Evolutionary conservation across 164 flowering plant genomes (phyloP), one percentile per base, ranked within the genome.

Genomic region (Amborella trichopoda): DNA sequence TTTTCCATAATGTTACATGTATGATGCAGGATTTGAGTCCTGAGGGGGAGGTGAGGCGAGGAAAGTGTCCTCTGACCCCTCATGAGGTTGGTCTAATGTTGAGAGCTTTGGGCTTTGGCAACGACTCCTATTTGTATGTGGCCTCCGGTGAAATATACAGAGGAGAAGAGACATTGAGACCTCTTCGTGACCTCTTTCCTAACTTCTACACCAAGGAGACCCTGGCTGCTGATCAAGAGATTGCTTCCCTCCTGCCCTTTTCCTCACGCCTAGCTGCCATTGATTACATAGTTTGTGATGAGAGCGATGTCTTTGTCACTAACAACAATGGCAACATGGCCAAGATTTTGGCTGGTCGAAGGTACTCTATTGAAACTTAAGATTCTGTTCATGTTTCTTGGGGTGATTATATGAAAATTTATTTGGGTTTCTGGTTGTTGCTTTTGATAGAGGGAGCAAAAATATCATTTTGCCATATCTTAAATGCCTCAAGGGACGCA

Each of bases 261-360:
- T 79, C 99, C 24, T 83, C 97, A 14, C 94, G 93, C 37, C 78
- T 93, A 52, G 99, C 99, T 63, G 95, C 99, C 49, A 54, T 93
- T 58, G 99, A 89, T 71, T 93, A 79, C 74, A 83, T 83, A 52
- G 97, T 85, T 14, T 73, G 77, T 19, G 95, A 88, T 30, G 90
- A 85, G 41, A 93, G 99, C 58, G 93, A 88, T 64, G 99, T 89
- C 4, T 89, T 93, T 67, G 81, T 77, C 65, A 80, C 97, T 5
- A 89, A 88, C 30, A 88, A 93, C 57, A 89, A 93, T 55, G 99
- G 99, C n/a, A 93, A 93, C 54, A 93, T 88, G 97, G 99, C 97
- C 46, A 93, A 93, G 75, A 80, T 85, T 61, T 80, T 93, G 49
- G 90, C 97, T 21, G 99, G 97, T 42, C 59, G 89, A 65, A 81